Evolutionary conservation across 768 basidiomycete genomes (phyloP), one percentile per base, ranked within the genome.

Genomic region (Coprinellus micaceus): DNA sequence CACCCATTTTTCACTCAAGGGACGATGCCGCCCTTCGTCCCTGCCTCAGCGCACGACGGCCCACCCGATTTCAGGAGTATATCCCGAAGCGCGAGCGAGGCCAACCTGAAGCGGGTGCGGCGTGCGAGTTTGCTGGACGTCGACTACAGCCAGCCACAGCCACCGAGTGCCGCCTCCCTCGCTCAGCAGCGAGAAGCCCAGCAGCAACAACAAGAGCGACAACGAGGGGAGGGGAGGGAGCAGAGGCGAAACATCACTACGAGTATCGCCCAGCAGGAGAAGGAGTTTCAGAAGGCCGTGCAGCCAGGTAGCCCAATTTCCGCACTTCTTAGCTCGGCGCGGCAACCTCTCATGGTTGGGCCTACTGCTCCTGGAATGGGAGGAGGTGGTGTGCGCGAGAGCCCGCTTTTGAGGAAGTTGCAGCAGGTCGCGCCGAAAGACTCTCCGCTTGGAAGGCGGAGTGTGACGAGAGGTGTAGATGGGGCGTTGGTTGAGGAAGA

Each of bases 251-350:
- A 74, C 47, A 75, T 78, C 53, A 81, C 80, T 15, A 82, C 81
- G 12, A 88, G 78, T 44, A 84, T 89, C 56, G 86, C 87, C 2
- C 82, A 92, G 63, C 91, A 93, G 66, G 97, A 99, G 81, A 88
- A 88, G 68, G 97, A 98, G 70, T 98, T 98, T 86, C 88, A 90
- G 75, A 87, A 89, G 64, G 97, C 94, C 1, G 91, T 98, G 1
- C 92, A 94, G 66, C 96, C 95, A 5, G 94, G 91, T 41, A 91
- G 89, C 59, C 97, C 97, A 0, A 95, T 99, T 58, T 91, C 91
- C 26, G 92, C 91, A 2, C 74, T 99, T 48, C 80, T 99, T 63
- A 88, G 83, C 62, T 94, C 92, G 2, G 94, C 94, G 5, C 80
- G 88, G 56, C 91, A 94, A 69, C 94, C 94, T 0, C 76, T 97